These are phyloP conservation scores for Sordaria brevicollis DNA, from an alignment of 495 filamentous ascomycete species.

Conservation along the genomic window DNA sequence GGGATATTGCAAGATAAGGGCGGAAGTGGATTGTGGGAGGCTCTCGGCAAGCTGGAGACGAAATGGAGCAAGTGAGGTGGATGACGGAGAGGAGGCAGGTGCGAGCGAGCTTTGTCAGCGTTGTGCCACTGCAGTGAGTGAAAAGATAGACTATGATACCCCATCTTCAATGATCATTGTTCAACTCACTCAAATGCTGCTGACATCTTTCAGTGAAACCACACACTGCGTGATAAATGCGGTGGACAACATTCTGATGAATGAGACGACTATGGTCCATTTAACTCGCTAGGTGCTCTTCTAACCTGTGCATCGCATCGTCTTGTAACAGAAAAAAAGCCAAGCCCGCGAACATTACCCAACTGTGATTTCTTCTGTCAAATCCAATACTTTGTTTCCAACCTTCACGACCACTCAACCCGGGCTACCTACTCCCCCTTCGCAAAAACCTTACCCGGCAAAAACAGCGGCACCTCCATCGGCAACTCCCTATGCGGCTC, in stretches of 20 bases:
- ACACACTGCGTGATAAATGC: not conserved
- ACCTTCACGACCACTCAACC: not conserved
- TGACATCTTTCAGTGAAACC: not conserved
- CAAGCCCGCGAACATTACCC: not conserved
- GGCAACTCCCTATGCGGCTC: not conserved
- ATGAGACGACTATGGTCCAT: not conserved
- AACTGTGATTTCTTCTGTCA: not conserved
- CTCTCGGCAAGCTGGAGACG: conserved; percentile 37
- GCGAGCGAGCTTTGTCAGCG: not conserved
- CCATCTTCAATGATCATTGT: not conserved
- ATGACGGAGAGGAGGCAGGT: not conserved
- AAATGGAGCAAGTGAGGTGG: conserved; percentile 20
- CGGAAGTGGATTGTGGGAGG: conserved; percentile 38
- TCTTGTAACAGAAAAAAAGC: not conserved
- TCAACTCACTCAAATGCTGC: not conserved
- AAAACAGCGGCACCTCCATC: not conserved
- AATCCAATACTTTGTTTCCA: not conserved
- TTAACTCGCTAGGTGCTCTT: not conserved
- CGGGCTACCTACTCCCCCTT: not conserved
- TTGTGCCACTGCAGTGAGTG: not conserved
- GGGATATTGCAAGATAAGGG: conserved; percentile 37
- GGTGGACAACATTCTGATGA: not conserved
- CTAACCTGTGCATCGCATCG: not conserved
- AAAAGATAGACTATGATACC: conserved; percentile 3
- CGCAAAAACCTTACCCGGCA: not conserved